phyloP scores from a whole-genome alignment of 148 eudicot genomes.

The Pharnaceum exiguum region DNA sequence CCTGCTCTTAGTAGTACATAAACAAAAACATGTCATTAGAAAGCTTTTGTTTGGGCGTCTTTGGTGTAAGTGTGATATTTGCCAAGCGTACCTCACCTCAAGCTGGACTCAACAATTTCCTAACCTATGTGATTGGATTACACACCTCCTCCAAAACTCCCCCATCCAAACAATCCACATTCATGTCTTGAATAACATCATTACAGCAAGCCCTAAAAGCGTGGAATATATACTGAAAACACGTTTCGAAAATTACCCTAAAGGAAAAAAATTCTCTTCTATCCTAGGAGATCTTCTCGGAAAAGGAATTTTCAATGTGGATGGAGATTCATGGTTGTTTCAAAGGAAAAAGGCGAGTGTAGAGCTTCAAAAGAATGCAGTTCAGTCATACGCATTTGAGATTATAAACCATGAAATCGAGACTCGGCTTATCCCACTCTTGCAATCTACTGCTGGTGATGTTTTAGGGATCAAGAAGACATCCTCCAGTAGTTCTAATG shows the following conservation, averaged over 20 bases:
- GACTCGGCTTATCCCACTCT: too few relatives aligned
- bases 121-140: conserved; percentile 71
- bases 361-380: conserved; percentile 49
- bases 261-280: conserved; percentile 58
- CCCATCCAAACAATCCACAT: conserved; percentile 55
- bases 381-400: conserved; percentile 44
- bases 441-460: background rate
- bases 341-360: conserved; percentile 71
- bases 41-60: too few relatives aligned
- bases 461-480: conserved; percentile 26
- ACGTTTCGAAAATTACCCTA: conserved; percentile 59
- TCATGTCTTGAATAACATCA: conserved; percentile 53
- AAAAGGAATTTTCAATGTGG: conserved; percentile 68
- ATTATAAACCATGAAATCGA: conserved; percentile 20
- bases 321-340: conserved; percentile 67
- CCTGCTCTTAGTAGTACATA: too few relatives aligned
- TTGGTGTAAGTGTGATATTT: conserved; percentile 61
- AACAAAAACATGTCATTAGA: too few relatives aligned
- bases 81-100: conserved; percentile 40
- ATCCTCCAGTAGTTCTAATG: conserved; percentile 32
- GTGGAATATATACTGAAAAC: conserved; percentile 70
- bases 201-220: conserved; percentile 52
- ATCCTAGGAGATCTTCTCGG: conserved; percentile 71
- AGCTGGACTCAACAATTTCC: conserved; percentile 38
- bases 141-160: conserved; percentile 54